Evolutionary conservation across 2,329 filamentous ascomycete species (phyloP), one percentile per base, ranked within the genome.

Genomic region (Botrytis squamosa): DNA sequence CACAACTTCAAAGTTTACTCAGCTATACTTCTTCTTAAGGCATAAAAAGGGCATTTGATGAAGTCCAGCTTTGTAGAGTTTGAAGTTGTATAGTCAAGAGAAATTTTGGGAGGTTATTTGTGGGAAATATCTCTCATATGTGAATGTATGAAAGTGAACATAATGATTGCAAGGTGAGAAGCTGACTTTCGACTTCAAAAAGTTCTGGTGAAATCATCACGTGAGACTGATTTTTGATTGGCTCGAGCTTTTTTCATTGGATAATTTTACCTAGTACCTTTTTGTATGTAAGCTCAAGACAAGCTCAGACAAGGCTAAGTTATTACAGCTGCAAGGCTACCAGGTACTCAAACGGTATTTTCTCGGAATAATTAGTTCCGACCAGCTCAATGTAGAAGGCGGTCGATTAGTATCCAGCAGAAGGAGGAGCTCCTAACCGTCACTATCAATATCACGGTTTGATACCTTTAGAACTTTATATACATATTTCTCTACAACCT

Each of bases 141-240:
- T 22, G 18, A 33, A 42, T 42, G 38, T 63, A 29, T 63, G 60
- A 68, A 68, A 68, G 66, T 68, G 25, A 68, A 68, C n/a, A 40
- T 29, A 3, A 29, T 49, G 14, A 57, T 16, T 16, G 65, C 20
- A 42, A 57, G 29, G 14, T 20, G 29, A n/a, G 33, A 38, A 36
- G 29, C 40, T 57, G 36, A 42, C 33, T 38, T 42, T 68, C 9
- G 0, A 42, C 29, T 22, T 55, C 25, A n/a, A 52, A 52, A 52
- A 38, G 44, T n/a, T 66, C 18, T 52, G 14, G 10, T 10, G 22
- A 18, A 14, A 8, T 4, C 14, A 16, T 55, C 65, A 68, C 65
- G 46, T 68, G 65, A 68, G n/a, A 22, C 1, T 4, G 2, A 14
- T 1, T 40, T 40, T 29, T 18, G 14, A 29, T 67, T n/a, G 22